Evolutionary conservation across 2,329 filamentous ascomycete genomes (phyloP), one percentile per base, ranked within the genome.

Genomic region (Penicillium psychrosexuale): DNA sequence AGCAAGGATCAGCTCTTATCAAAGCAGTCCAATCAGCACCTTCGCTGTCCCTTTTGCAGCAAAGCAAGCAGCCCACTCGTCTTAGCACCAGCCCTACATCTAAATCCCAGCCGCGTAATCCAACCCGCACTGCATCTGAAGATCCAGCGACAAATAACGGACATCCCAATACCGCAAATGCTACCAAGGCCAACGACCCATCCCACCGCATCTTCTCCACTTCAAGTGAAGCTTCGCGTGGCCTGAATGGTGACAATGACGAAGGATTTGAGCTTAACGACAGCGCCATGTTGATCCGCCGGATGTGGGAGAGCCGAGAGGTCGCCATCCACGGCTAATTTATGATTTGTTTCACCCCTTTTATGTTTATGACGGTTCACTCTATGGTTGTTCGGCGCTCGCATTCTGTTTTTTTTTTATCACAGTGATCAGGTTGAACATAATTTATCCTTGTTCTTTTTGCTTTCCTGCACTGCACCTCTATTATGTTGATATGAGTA

Each of bases 281-380:
- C 51, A 57, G 63, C 5, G 73, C 73, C 33, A 65, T 77, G 63
- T 69, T 77, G 64, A 66, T 76, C 49, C 72, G 73, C 39, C 71
- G 74, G 44, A 73, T 76, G 63, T 77, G 74, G 74, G 72, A 76
- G 44, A 75, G 72, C 51, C 71, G 74, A 44, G 73, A 75, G 51
- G 71, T 76, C 5, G 69, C 73, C 17, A 67, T 65, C 15, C 69
- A 66, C 24, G 69, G 69, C 31, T 74, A 59, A 67, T 56, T 48
- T 46, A 46, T 49, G 57, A 68, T 55, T 44, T 24, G 22, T 50
- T 52, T 13, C 19, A 27, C 36, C 37, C 37, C 44, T 39, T 55
- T 53, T 55, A 61, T 53, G 46, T 55, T 64, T 12, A 62, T 65
- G 60, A 62, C 39, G 39, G 17, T 51, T 37, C 42, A 15, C 47